These are phyloP conservation scores for Aureobasidium vineae DNA, from an alignment of 2,329 filamentous ascomycete genomes.

Conservation along the genomic window DNA sequence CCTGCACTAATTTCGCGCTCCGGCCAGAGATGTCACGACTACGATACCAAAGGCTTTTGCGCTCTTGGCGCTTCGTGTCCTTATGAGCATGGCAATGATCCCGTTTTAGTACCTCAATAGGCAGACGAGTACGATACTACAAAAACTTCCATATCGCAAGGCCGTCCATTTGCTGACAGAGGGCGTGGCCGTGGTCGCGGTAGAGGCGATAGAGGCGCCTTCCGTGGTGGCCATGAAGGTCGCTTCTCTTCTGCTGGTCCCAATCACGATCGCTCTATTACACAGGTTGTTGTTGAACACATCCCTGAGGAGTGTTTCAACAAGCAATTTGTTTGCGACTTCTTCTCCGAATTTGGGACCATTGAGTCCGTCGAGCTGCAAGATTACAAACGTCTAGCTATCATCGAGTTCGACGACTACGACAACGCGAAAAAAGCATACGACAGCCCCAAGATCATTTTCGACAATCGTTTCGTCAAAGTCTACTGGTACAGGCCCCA, in stretches of 20 bases:
- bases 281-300: constrained; percentile 70
- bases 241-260: constrained; percentile 65
- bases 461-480: constrained; percentile 82
- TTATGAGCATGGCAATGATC: constrained; percentile 65
- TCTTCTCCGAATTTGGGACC: constrained; percentile 70
- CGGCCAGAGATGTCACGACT: constrained; percentile 63
- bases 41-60: constrained; percentile 71
- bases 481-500: constrained; percentile 70
- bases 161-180: constrained; percentile 38
- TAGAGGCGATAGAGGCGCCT: constrained; percentile 37
- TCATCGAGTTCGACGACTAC: constrained; percentile 68
- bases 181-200: constrained; percentile 41
- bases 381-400: constrained; percentile 63
- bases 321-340: constrained; percentile 63
- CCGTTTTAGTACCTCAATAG: constrained; percentile 44
- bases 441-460: constrained; percentile 73
- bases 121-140: constrained; percentile 59
- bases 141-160: constrained; percentile 47
- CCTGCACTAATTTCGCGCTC: constrained; percentile 30
- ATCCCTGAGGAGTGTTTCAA: constrained; percentile 70
- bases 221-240: constrained; percentile 38
- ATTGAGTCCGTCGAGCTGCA: constrained; percentile 65
- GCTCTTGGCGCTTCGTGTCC: constrained; percentile 64
- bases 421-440: constrained; percentile 67
- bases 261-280: constrained; percentile 61